Percentiles rank a stretch among this genome's conserved stretches.
Evolutionary conservation across 345 rosid species (phyloP).

Genomic region (Murraya koenigii): DNA sequence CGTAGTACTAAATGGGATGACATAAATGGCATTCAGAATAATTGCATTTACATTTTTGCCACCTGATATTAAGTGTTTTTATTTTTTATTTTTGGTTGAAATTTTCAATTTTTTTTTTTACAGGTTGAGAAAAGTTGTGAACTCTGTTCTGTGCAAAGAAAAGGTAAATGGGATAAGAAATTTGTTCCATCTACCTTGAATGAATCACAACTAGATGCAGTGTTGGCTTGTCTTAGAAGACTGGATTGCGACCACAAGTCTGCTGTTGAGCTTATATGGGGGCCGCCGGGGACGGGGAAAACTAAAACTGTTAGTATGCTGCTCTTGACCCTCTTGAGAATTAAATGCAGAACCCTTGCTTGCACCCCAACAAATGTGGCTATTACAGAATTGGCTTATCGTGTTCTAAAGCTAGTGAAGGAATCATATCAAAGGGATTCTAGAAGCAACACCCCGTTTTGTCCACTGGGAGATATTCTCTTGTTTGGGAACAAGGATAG

Average conservation of each 20-base stretch:
- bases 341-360: background rate
- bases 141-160: slow-evolving; percentile 2
- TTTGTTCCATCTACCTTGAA: background rate
- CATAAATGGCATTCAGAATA: too few relatives aligned
- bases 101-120: background rate
- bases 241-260: background rate
- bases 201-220: background rate
- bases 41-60: too few relatives aligned
- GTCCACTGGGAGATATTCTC: background rate
- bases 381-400: background rate
- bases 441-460: background rate
- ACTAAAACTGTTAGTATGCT: background rate
- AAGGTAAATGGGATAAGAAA: background rate
- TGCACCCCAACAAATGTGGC: background rate
- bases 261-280: background rate
- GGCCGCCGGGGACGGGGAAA: background rate
- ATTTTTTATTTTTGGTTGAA: background rate
- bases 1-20: too few relatives aligned
- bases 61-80: too few relatives aligned
- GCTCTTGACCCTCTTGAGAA: background rate
- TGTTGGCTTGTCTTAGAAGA: background rate
- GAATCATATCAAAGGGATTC: background rate
- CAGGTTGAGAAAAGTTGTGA: background rate
- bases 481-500: background rate
- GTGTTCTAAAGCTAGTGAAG: background rate